Percentiles rank a stretch among this genome's conserved stretches.
Evolutionary conservation across 371 early-diverging fungal genomes (phyloP).

Genomic region (Rhizopus stolonifer): DNA sequence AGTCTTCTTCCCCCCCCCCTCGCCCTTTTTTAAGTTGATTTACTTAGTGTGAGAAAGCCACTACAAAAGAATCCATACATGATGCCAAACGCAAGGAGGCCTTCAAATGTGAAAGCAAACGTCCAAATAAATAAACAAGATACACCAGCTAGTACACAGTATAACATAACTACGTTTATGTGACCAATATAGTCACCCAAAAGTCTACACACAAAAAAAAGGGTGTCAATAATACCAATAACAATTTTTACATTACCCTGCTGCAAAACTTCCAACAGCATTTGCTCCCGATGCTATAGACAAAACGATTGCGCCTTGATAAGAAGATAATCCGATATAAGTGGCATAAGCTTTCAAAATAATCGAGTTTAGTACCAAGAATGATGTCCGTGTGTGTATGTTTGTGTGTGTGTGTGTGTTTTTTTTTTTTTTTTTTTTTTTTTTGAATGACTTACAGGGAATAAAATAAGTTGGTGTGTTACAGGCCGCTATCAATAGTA

Average conservation of each 20-base stretch:
- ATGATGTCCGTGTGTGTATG: too few relatives aligned
- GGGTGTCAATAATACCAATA: background rate
- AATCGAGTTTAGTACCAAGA: too few relatives aligned
- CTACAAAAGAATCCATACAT: constrained; percentile 44
- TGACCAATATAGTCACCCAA: constrained; percentile 43
- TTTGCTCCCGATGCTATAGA: constrained; percentile 25
- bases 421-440: too few relatives aligned
- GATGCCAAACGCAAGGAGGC: constrained; percentile 29
- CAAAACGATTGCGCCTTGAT: constrained; percentile 25
- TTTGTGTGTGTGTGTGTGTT: too few relatives aligned
- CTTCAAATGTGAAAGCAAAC: constrained; percentile 35
- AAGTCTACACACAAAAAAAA: constrained; percentile 3
- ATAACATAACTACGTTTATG: constrained; percentile 34
- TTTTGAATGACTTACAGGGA: constrained; percentile 27
- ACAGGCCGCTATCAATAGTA: constrained; percentile 44
- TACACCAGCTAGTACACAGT: constrained; percentile 26
- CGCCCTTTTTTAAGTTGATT: too few relatives aligned
- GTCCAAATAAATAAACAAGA: constrained; percentile 43
- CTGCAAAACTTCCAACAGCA: constrained; percentile 19
- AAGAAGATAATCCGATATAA: constrained; percentile 18
- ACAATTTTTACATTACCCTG: constrained; percentile 18
- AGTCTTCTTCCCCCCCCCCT: too few relatives aligned
- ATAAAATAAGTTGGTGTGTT: constrained; percentile 60
- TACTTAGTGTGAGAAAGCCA: constrained; percentile 35
- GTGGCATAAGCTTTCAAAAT: constrained; percentile 25